Percentiles rank a stretch among this genome's conserved stretches.
Evolutionary conservation across 1,284 basidiomycete species (phyloP).

Genomic region (Nidula niveotomentosa): DNA sequence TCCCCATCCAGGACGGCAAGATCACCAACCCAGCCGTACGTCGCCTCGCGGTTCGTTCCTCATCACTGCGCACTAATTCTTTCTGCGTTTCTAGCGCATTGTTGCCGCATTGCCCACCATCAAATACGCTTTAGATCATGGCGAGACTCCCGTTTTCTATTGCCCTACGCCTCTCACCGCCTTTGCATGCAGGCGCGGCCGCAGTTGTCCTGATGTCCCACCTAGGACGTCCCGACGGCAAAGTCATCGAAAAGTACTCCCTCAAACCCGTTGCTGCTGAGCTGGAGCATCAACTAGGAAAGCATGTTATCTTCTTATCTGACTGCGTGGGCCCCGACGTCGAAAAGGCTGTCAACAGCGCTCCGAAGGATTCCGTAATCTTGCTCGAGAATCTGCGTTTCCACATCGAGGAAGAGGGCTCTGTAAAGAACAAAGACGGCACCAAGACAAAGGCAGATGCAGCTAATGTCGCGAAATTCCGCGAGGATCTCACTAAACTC

Average conservation of each 20-base stretch:
- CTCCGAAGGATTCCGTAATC: slow-evolving; percentile 80
- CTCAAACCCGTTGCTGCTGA: slow-evolving; percentile 85
- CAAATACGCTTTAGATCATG: slow-evolving; percentile 90
- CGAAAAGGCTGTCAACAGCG: slow-evolving; percentile 76
- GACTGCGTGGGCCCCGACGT: slow-evolving; percentile 89
- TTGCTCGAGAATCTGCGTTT: slow-evolving; percentile 98
- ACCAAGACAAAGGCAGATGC: slow-evolving; percentile 93
- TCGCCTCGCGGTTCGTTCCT: slow-evolving; percentile 12
- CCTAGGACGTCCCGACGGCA: slow-evolving; percentile 96
- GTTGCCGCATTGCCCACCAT: slow-evolving; percentile 96
- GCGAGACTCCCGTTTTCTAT: slow-evolving; percentile 37
- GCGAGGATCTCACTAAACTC: slow-evolving; percentile 85
- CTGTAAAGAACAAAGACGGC: slow-evolving; percentile 89
- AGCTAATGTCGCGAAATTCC: slow-evolving; percentile 82
- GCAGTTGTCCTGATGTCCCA: slow-evolving; percentile 96
- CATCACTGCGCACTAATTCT: not conserved
- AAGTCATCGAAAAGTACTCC: slow-evolving; percentile 88
- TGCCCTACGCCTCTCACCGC: slow-evolving; percentile 5
- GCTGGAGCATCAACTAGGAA: slow-evolving; percentile 69
- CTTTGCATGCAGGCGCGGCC: slow-evolving; percentile 64
- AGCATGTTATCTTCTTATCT: slow-evolving; percentile 78
- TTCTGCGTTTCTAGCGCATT: slow-evolving; percentile 70
- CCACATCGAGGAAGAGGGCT: slow-evolving; percentile 98
- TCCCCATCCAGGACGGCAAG: slow-evolving; percentile 85
- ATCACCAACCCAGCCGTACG: slow-evolving; percentile 97